Conservation (phyloP, 768 basidiomycete genomes). For the Xanthoconium stramineum region DNA sequence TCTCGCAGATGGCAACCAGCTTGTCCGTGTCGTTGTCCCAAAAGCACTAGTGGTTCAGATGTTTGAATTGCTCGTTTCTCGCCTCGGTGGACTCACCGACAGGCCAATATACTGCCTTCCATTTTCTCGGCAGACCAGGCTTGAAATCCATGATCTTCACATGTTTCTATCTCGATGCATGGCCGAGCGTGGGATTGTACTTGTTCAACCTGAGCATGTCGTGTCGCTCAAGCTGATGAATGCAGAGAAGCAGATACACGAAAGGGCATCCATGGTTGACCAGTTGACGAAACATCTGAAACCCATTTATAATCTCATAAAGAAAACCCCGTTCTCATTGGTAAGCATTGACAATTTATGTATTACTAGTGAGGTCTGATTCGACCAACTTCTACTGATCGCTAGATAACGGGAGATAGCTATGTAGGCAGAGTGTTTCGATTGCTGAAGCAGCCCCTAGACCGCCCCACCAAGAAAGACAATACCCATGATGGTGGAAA, state of each 20-base stretch:
- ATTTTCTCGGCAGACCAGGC: slow-evolving; percentile 34
- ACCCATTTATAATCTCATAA: background rate
- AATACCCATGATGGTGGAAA: background rate
- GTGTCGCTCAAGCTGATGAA: slow-evolving; percentile 45
- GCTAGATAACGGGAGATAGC: background rate
- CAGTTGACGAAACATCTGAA: background rate
- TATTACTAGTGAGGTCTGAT: background rate
- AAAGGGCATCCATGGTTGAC: background rate
- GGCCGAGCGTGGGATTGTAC: slow-evolving; percentile 7
- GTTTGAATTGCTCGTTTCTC: slow-evolving; percentile 42
- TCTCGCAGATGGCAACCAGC: slow-evolving; percentile 39
- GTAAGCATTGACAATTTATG: background rate
- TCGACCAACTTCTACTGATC: background rate
- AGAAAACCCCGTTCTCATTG: background rate
- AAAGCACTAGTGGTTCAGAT: slow-evolving; percentile 42
- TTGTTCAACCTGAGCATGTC: slow-evolving; percentile 44
- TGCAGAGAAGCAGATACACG: slow-evolving; percentile 30
- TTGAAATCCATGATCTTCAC: slow-evolving; percentile 20
- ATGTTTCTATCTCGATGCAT: slow-evolving; percentile 36
- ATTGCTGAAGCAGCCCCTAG: background rate
- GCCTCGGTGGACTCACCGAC: slow-evolving; percentile 40
- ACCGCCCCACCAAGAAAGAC: too few relatives aligned
- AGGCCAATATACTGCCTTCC: slow-evolving; percentile 45
- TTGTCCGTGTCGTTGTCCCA: slow-evolving; percentile 46
- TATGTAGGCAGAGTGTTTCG: background rate